Evolutionary conservation across 139 green algal species (phyloP).

Genomic region (Limnomonas spitsbergensis): DNA sequence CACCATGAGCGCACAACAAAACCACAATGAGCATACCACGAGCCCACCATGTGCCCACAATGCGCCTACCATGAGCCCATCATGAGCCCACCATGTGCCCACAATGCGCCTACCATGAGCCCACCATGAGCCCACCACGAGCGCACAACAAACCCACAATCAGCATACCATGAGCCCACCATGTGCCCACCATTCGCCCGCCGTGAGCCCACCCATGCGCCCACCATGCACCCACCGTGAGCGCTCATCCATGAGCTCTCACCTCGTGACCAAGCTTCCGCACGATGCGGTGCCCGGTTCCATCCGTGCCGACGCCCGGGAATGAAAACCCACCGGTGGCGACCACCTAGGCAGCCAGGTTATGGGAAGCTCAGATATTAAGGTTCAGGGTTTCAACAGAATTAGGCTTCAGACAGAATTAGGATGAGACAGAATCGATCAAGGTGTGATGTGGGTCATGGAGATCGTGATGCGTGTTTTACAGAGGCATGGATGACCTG

Average conservation of each 20-base stretch:
- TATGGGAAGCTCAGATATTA: too few species aligned
- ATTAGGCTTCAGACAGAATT: too few species aligned
- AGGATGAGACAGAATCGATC: too few species aligned
- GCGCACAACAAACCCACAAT: not conserved
- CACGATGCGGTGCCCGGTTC: conserved; percentile 60
- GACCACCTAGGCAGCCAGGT: too few species aligned
- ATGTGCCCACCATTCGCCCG: not conserved
- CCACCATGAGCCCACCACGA: not conserved
- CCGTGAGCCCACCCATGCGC: not conserved
- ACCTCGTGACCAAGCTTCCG: conserved; percentile 59
- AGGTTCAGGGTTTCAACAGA: too few species aligned
- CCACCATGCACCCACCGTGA: not conserved
- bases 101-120: not conserved
- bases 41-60: too few species aligned
- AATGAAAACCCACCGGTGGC: conserved; percentile 79
- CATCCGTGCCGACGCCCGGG: conserved; percentile 82
- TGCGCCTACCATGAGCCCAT: not conserved
- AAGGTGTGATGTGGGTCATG: too few species aligned
- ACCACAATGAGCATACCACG: too few species aligned
- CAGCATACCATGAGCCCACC: not conserved
- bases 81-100: not conserved
- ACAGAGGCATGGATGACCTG: too few species aligned
- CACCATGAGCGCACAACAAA: too few species aligned
- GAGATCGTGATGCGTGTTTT: too few species aligned
- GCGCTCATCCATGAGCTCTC: too few species aligned